phyloP scores from a whole-genome alignment of 805 yeast genomes.

The Yamadazyma akitaensis region DNA sequence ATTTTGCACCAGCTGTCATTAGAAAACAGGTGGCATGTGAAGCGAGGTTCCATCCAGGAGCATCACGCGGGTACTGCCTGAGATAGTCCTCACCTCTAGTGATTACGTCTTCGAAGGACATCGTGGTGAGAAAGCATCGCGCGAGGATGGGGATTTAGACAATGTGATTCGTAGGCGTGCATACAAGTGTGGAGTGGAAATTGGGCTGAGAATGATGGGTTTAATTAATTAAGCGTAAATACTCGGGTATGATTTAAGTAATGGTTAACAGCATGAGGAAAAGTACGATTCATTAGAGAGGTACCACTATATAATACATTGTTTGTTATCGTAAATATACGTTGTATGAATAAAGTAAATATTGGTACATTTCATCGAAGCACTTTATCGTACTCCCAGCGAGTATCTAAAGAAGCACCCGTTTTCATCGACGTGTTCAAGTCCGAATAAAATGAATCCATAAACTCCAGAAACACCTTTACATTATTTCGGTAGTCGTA shows the following conservation, averaged over 20 bases:
- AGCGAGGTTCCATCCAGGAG: slow-evolving; percentile 59
- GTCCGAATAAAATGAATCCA: not conserved
- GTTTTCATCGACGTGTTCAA: not conserved
- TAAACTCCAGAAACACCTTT: not conserved
- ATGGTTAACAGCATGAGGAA: too few species aligned
- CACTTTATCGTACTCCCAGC: slow-evolving; percentile 1
- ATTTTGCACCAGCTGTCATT: slow-evolving; percentile 63
- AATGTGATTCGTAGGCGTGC: not conserved
- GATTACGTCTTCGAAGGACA: slow-evolving; percentile 70
- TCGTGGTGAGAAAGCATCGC: slow-evolving; percentile 19
- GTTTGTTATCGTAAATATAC: not conserved
- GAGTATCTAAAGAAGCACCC: not conserved
- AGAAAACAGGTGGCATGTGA: slow-evolving; percentile 67
- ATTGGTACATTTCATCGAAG: not conserved
- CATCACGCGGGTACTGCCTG: slow-evolving; percentile 55
- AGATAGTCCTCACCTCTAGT: slow-evolving; percentile 73
- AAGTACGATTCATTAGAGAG: too few species aligned
- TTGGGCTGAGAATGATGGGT: not conserved
- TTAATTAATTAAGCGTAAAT: not conserved
- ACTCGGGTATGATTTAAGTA: not conserved
- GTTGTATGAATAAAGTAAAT: too few species aligned
- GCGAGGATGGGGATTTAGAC: not conserved
- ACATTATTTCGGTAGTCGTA: not conserved
- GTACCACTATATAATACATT: too few species aligned
- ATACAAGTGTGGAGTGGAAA: too few species aligned